Conservation (phyloP, 768 basidiomycete species). For the Russula sp. region DNA sequence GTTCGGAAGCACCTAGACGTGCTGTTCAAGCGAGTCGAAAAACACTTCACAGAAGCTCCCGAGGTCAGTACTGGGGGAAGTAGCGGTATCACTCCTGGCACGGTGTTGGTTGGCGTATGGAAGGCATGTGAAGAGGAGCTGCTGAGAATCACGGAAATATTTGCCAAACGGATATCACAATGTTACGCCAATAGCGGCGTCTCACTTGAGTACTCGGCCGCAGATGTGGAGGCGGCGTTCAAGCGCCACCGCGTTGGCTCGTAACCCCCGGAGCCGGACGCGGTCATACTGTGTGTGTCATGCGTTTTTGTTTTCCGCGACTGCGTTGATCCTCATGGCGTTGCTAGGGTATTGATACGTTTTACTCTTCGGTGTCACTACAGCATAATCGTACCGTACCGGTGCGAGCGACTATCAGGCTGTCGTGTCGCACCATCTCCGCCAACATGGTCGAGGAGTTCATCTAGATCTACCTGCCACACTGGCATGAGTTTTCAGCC, state of each 20-base stretch:
- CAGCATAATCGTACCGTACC: not conserved
- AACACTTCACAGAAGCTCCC: slow-evolving; percentile 86
- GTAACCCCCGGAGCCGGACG: slow-evolving; percentile 16
- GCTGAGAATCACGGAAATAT: slow-evolving; percentile 63
- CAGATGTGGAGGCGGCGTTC: slow-evolving; percentile 77
- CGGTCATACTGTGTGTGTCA: not conserved
- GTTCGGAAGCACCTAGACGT: slow-evolving; percentile 82
- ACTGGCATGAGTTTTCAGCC: not conserved
- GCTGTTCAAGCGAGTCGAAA: slow-evolving; percentile 87
- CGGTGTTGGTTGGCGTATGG: slow-evolving; percentile 82
- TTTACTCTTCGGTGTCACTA: not conserved
- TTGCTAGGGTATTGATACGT: not conserved
- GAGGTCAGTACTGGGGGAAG: slow-evolving; percentile 55
- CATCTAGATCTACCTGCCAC: not conserved
- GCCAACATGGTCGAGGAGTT: not conserved
- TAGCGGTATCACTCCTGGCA: slow-evolving; percentile 49
- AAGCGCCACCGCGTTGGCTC: slow-evolving; percentile 47
- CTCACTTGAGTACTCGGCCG: slow-evolving; percentile 63
- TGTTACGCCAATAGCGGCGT: slow-evolving; percentile 76
- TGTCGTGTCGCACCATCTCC: not conserved
- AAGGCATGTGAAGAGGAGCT: slow-evolving; percentile 85
- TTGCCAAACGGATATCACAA: slow-evolving; percentile 60
- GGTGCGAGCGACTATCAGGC: not conserved
- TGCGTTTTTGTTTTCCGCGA: not conserved
- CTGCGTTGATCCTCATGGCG: not conserved